phyloP scores from a whole-genome alignment of 2,329 filamentous ascomycete species.

The Xylaria polymorpha region DNA sequence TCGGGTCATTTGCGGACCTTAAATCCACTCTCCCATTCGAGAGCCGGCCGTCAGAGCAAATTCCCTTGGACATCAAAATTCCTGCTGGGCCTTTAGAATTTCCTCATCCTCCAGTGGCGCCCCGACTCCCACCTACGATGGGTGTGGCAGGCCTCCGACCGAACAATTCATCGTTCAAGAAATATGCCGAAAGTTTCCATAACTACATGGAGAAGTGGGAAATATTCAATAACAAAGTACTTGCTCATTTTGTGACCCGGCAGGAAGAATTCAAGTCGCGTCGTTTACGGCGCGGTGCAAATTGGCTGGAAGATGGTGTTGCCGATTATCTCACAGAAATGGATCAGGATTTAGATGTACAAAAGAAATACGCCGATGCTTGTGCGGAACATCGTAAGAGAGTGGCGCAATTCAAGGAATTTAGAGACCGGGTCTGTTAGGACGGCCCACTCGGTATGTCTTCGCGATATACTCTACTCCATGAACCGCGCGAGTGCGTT shows the following conservation, averaged over 20 bases:
- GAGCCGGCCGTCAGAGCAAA: slow-evolving; percentile 60
- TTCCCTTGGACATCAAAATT: slow-evolving; percentile 53
- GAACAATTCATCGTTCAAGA: slow-evolving; percentile 57
- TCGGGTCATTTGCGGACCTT: slow-evolving; percentile 67
- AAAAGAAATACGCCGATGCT: slow-evolving; percentile 69
- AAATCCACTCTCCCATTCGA: slow-evolving; percentile 68
- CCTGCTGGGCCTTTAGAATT: slow-evolving; percentile 56
- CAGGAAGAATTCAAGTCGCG: slow-evolving; percentile 57
- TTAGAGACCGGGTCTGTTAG: slow-evolving; percentile 57
- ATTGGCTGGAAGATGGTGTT: slow-evolving; percentile 61
- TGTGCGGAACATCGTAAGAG: slow-evolving; percentile 69
- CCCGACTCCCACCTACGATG: slow-evolving; percentile 58
- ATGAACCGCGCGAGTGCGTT: background rate
- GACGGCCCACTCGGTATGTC: slow-evolving; percentile 24
- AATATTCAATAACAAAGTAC: slow-evolving; percentile 63
- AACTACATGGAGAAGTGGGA: slow-evolving; percentile 65
- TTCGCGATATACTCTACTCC: background rate
- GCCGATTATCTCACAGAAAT: slow-evolving; percentile 69
- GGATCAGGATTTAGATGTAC: slow-evolving; percentile 72
- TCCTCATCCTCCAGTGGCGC: slow-evolving; percentile 62
- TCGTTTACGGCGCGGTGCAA: slow-evolving; percentile 56
- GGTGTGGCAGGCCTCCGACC: slow-evolving; percentile 59
- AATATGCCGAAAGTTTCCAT: slow-evolving; percentile 65
- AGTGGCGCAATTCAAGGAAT: slow-evolving; percentile 67
- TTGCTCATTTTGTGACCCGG: slow-evolving; percentile 66